A percentile compares a stretch with the other conserved stretches of the same genome.
Evolutionary conservation across 352 stramenopile species (phyloP).

Genomic region (Globisporangium splendens): DNA sequence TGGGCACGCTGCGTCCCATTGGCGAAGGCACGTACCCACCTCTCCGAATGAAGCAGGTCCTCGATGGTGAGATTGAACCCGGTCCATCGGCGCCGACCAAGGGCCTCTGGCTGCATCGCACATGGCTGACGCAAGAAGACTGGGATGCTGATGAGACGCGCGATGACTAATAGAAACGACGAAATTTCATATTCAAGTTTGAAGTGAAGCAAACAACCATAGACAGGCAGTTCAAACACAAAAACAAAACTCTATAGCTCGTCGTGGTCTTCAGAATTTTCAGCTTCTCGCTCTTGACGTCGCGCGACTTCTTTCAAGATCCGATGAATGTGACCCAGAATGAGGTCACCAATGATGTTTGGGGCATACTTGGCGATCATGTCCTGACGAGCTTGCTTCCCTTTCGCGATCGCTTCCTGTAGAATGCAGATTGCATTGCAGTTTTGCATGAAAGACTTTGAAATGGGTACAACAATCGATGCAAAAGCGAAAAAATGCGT

Average conservation of each 20-base stretch:
- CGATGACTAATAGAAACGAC: conserved; percentile 9
- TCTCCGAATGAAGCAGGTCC: conserved; percentile 61
- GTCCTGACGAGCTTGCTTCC: conserved; percentile 59
- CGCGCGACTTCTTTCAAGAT: conserved; percentile 42
- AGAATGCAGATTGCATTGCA: neutral
- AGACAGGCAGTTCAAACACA: no score
- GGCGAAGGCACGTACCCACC: conserved; percentile 61
- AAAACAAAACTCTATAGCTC: conserved; percentile 41
- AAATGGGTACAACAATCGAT: neutral
- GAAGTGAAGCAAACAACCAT: no score
- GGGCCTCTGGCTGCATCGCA: conserved; percentile 81
- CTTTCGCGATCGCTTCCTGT: conserved; percentile 63
- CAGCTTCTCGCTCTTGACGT: conserved; percentile 10
- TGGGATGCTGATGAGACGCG: conserved; percentile 50
- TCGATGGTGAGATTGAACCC: conserved; percentile 43
- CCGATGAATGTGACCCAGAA: conserved; percentile 64
- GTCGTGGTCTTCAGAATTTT: conserved; percentile 27
- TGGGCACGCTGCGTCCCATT: conserved; percentile 76
- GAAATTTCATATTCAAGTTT: no score
- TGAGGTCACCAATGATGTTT: conserved; percentile 58
- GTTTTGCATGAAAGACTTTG: no score
- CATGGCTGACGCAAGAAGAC: conserved; percentile 75
- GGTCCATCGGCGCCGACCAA: conserved; percentile 75
- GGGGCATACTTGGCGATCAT: conserved; percentile 86
- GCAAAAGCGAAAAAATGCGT: neutral